phyloP scores from a whole-genome alignment of 345 rosid genomes.

The Arabis hirsuta region DNA sequence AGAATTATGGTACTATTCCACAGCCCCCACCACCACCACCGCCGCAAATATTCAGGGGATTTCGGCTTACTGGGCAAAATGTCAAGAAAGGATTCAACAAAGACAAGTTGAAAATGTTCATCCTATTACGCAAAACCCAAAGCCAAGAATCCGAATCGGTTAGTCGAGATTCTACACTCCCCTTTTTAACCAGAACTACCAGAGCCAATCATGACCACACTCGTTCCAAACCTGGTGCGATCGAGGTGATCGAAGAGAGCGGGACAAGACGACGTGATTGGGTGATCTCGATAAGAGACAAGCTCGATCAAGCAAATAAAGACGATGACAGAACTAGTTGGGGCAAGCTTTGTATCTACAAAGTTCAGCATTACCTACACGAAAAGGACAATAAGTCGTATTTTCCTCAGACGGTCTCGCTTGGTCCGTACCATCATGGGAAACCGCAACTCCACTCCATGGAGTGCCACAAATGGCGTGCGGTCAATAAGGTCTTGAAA shows the following conservation, averaged over 20 bases:
- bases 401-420: constrained; percentile 67
- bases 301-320: constrained; percentile 55
- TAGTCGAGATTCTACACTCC: background rate
- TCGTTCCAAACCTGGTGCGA: constrained; percentile 34
- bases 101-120: background rate
- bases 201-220: background rate
- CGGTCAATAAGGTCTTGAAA: constrained; percentile 57
- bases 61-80: background rate
- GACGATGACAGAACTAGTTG: constrained; percentile 58
- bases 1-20: too few species aligned
- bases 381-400: constrained; percentile 61
- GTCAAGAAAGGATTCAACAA: background rate
- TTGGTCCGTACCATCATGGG: constrained; percentile 74
- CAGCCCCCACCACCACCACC: background rate
- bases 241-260: constrained; percentile 27
- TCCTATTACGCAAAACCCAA: too few species aligned
- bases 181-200: background rate
- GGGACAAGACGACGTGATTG: constrained; percentile 36
- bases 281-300: constrained; percentile 60
- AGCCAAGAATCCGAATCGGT: background rate
- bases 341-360: constrained; percentile 44
- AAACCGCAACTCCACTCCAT: constrained; percentile 54
- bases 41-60: too few species aligned
- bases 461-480: constrained; percentile 76
- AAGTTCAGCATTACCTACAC: background rate